A percentile compares a stretch with the other conserved stretches of the same genome.
These are phyloP conservation scores for Drosera capensis DNA, from an alignment of 148 eudicot species.

Conservation along the genomic window DNA sequence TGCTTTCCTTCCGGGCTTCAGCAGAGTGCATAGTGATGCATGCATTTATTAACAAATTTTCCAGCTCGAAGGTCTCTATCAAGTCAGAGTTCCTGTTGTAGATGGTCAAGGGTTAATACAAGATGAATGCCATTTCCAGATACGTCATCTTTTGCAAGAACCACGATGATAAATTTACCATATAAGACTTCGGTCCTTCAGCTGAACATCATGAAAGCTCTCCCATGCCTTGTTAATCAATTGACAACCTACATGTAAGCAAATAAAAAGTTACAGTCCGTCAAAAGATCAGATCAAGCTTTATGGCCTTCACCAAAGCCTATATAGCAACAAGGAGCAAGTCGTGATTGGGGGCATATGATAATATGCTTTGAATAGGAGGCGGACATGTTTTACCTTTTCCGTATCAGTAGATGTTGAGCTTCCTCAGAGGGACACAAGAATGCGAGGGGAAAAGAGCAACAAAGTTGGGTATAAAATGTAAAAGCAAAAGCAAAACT, in stretches of 20 bases:
- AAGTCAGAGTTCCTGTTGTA: slow-evolving; percentile 83
- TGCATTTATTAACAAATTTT: slow-evolving; percentile 89
- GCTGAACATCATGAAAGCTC: slow-evolving; percentile 82
- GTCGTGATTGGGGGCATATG: too few relatives aligned
- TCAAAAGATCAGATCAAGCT: too few relatives aligned
- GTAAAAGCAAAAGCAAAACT: too few relatives aligned
- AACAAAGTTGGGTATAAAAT: too few relatives aligned
- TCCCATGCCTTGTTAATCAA: slow-evolving; percentile 86
- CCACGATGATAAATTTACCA: slow-evolving; percentile 31
- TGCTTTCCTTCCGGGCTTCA: slow-evolving; percentile 97
- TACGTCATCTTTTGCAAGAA: not conserved
- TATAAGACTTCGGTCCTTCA: slow-evolving; percentile 83
- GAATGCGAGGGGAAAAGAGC: not conserved
- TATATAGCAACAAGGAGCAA: too few relatives aligned
- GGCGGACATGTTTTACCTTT: too few relatives aligned
- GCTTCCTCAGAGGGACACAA: not conserved
- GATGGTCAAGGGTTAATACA: not conserved
- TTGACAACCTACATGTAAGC: slow-evolving; percentile 88
- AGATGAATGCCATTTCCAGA: not conserved
- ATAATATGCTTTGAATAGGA: too few relatives aligned
- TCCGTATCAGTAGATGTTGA: too few relatives aligned
- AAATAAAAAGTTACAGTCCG: too few relatives aligned
- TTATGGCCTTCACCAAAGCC: too few relatives aligned
- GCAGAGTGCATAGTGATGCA: slow-evolving; percentile 98
- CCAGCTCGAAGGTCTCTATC: slow-evolving; percentile 91